These are phyloP conservation scores for Cladobotryum mycophilum DNA, from an alignment of 2,329 filamentous ascomycete genomes.

Conservation along the genomic window DNA sequence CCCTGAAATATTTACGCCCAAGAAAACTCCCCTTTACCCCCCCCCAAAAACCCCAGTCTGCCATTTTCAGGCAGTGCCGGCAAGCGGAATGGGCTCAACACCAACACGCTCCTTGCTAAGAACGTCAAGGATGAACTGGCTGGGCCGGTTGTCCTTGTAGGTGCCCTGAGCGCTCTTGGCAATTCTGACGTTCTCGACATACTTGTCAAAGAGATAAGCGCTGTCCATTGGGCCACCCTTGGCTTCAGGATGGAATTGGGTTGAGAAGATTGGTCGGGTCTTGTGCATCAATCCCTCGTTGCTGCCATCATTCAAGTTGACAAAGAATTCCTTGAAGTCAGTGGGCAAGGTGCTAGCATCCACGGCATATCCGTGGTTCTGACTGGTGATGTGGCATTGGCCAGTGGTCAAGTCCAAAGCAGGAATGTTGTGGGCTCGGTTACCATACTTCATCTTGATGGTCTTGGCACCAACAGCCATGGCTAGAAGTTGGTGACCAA, in stretches of 20 bases:
- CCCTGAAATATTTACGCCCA: too few relatives aligned
- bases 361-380: constrained; percentile 97
- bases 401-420: constrained; percentile 90
- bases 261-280: constrained; percentile 93
- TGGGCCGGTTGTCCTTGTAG: constrained; percentile 82
- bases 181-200: constrained; percentile 79
- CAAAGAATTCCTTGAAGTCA: constrained; percentile 97
- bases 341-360: constrained; percentile 73
- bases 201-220: constrained; percentile 93
- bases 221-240: constrained; percentile 96
- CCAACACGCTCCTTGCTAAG: constrained; percentile 92
- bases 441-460: constrained; percentile 98
- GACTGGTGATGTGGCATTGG: constrained; percentile 95
- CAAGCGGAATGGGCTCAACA: constrained; percentile 61
- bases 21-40: not conserved
- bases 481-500: constrained; percentile 93
- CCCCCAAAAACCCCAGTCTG: not conserved
- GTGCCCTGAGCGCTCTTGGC: constrained; percentile 80
- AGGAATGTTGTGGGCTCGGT: constrained; percentile 97
- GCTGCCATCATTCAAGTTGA: constrained; percentile 94
- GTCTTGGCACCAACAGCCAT: constrained; percentile 83
- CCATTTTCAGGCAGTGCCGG: constrained; percentile 35
- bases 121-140: constrained; percentile 81
- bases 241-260: constrained; percentile 97
- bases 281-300: constrained; percentile 98